phyloP scores from a whole-genome alignment of 352 stramenopile species.

The Phytophthora podocarpi region DNA sequence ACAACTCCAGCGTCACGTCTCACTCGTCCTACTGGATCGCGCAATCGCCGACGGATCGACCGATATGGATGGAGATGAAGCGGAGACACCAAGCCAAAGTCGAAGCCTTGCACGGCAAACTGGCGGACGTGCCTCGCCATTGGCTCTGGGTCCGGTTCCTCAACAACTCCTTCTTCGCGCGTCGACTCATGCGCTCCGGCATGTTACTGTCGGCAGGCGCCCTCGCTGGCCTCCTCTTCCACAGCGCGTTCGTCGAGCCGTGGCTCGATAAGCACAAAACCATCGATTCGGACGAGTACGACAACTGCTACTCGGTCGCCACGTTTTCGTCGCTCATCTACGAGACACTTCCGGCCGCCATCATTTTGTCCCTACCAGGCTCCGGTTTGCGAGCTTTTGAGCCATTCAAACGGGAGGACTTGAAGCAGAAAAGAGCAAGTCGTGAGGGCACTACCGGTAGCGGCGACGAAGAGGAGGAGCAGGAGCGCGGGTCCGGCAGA shows the following conservation, averaged over 20 bases:
- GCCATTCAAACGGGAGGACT: slow-evolving; percentile 59
- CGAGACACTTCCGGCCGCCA: slow-evolving; percentile 50
- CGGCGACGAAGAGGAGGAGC: slow-evolving; percentile 4
- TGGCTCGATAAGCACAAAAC: neutral
- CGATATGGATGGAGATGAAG: slow-evolving; percentile 21
- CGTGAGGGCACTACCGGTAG: neutral
- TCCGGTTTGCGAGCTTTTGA: slow-evolving; percentile 60
- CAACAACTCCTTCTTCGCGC: slow-evolving; percentile 82
- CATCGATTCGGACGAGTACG: slow-evolving; percentile 4
- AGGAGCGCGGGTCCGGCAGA: slow-evolving; percentile 34
- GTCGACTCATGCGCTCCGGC: slow-evolving; percentile 51
- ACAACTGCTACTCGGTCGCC: slow-evolving; percentile 63
- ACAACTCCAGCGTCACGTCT: slow-evolving; percentile 1
- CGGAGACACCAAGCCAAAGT: slow-evolving; percentile 16
- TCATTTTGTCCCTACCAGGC: slow-evolving; percentile 55
- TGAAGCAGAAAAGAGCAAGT: neutral
- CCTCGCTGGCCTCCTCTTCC: slow-evolving; percentile 42
- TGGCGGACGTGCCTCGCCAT: slow-evolving; percentile 40
- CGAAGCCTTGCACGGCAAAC: slow-evolving; percentile 16
- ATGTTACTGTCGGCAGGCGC: slow-evolving; percentile 36
- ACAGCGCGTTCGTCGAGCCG: slow-evolving; percentile 21
- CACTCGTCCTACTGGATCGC: slow-evolving; percentile 13
- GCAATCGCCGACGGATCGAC: slow-evolving; percentile 8
- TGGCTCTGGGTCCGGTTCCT: slow-evolving; percentile 58
- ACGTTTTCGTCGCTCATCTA: slow-evolving; percentile 64